Percentiles rank a stretch among this genome's conserved stretches.
Evolutionary conservation across 352 stramenopile species (phyloP).

Genomic region (Plasmopara halstedii): DNA sequence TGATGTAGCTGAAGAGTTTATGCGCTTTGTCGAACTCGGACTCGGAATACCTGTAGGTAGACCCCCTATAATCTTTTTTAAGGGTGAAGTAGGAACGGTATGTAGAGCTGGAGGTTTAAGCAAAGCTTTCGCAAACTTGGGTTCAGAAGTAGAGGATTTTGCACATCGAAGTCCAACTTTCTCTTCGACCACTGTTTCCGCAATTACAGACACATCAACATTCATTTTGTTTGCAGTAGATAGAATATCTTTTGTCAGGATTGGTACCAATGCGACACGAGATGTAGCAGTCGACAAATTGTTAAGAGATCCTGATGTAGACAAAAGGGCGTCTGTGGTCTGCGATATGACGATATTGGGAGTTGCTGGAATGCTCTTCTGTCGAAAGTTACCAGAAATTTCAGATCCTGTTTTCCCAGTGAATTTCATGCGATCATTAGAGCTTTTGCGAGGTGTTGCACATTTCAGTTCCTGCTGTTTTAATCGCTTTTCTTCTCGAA

Average conservation of each 20-base stretch:
- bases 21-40: slow-evolving; percentile 23
- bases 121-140: slow-evolving; percentile 33
- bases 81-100: slow-evolving; percentile 10
- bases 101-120: slow-evolving; percentile 21
- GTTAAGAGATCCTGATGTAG: neutral
- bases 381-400: slow-evolving; percentile 13
- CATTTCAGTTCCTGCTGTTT: slow-evolving; percentile 50
- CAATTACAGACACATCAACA: neutral
- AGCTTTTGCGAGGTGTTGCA: slow-evolving; percentile 28
- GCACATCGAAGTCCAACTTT: slow-evolving; percentile 10
- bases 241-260: neutral
- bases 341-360: neutral
- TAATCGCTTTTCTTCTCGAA: slow-evolving; percentile 51
- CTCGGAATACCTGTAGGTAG: slow-evolving; percentile 17
- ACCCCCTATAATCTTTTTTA: slow-evolving; percentile 18
- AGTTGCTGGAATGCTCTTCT: slow-evolving; percentile 6
- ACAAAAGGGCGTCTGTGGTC: neutral
- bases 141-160: slow-evolving; percentile 21
- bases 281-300: neutral
- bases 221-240: slow-evolving; percentile 1
- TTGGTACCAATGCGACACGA: neutral
- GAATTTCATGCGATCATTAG: slow-evolving; percentile 16
- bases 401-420: slow-evolving; percentile 13
- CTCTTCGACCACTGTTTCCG: slow-evolving; percentile 12
- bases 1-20: slow-evolving; percentile 11